Base-by-base conservation (phyloP, 2,329 filamentous ascomycete genomes). In the Chaetothyriales sp. region DNA sequence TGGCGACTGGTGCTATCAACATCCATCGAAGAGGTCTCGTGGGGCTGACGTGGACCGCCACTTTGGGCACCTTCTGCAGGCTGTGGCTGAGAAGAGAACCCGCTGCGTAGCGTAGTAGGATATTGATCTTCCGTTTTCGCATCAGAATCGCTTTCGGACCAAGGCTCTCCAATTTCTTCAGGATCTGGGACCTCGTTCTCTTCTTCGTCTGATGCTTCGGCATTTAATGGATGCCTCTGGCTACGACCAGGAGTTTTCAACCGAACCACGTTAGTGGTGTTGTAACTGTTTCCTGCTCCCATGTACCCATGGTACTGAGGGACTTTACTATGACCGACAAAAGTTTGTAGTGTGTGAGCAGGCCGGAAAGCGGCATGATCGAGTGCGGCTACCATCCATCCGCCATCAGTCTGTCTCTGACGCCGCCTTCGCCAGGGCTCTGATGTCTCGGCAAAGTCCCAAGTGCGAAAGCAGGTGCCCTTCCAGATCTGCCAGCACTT, bases 401-500 rank as follows among this genome's bases (percentile, higher is more conserved):
- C 71, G 45, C 66, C 61, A 53, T 68, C 57, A 10, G 33, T 40
- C 10, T 40, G 9, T 15, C 33, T 40, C 33, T 40, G 33, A 20
- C 54, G 55, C 37, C 50, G 46, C 29, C 54, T 49, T 22, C 49
- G 29, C 45, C 52, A 55, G 10, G 29, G 47, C 19, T 48, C 29
- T 18, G 49, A 49, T 15, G 50, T 56, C n/a, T 55, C 55, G 2
- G 54, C 48, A 37, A 61, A 58, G 50, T 58, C 48, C 59, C 59
- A 61, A 18, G 57, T 64, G 2, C 65, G 64, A n/a, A 70, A 51
- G 48, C 55, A 56, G 44, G 49, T 53, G 2, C 49, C 58, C 49
- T 69, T 64, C 71, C 71, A 74, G 13, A 73, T 62, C 9, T 74
- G 70, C 74, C 76, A 78, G 5, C 77, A 59, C 18, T 71, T 62